Base-by-base conservation (phyloP, 805 yeast genomes). In the Scheffersomyces ergatensis region DNA sequence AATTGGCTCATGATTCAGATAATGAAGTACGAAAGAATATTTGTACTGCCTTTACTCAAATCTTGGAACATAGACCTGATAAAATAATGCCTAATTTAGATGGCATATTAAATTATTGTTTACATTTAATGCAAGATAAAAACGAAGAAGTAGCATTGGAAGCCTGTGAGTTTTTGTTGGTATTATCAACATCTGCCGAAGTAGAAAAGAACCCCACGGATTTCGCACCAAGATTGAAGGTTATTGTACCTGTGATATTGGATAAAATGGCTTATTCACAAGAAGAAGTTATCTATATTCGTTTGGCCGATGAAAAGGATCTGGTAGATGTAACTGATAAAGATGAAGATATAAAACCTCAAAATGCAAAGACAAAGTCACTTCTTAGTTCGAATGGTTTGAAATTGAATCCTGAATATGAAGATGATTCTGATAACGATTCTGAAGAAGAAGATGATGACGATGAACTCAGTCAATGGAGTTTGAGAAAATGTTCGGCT, bases 401-500 rank as follows among this genome's bases (percentile, higher is more conserved):
- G 18, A 37, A 27, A 29, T 6, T 9, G 9, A 21, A 40, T 37
- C 18, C 14, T 26, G 6, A 5, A 15, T 6, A 16, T 3, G 4
- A 8, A 8, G 37, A 37, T 24, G 46, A 41, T 18, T 44, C 40
- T 16, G 77, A 66, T 27, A 80, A 75, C 8, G 82, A 74, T 21
- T 84, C 77, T 12, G 87, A 78, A 13, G 88, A 79, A 19, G 93
- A 82, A 9, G 89, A 80, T 36, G 85, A 77, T 38, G 85, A 76
- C 36, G 83, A 76, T 40, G 81, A 77, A 27, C 74, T 81, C 34
- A 79, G 82, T 26, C 88, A 82, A 51, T 93, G 99, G 99, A 89
- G 83, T 53, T 65, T 93, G 43, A 76, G 99, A 55, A 92, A 92
- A 63, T 92, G 98, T 62, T 76, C 96, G 4, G 98, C 98, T 3